Conservation (phyloP, 2,329 filamentous ascomycete genomes). For the Sclerotinia sclerotiorum region DNA sequence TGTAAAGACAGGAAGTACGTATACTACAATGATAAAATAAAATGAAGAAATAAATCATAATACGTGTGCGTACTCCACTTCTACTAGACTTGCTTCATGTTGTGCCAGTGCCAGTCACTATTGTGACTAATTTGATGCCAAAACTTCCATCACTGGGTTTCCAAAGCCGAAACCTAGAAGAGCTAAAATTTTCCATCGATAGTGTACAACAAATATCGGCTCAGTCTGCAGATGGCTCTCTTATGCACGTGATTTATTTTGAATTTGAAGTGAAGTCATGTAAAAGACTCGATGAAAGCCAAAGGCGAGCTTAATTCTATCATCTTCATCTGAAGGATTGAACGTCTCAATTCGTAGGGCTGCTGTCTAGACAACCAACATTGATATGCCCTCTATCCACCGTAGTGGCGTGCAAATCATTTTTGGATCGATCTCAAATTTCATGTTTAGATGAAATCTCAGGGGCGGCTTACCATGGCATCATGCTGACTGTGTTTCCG, state of each 20-base stretch:
- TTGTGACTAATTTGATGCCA: neutral
- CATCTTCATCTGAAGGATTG: neutral
- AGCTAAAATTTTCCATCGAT: neutral
- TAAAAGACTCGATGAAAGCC: neutral
- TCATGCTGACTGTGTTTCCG: slow-evolving; percentile 2
- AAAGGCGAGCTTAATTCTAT: neutral
- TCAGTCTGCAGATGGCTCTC: neutral
- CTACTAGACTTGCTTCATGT: neutral
- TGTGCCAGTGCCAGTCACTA: too few relatives aligned
- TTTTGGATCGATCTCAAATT: slow-evolving; percentile 1
- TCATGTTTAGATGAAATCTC: slow-evolving; percentile 2
- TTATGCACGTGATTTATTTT: neutral
- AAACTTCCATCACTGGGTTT: neutral
- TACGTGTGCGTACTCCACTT: neutral
- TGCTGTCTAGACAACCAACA: neutral
- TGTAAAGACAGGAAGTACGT: neutral
- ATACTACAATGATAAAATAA: neutral
- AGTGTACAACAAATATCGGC: neutral
- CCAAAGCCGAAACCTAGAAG: neutral
- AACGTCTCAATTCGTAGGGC: neutral
- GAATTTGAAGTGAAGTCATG: neutral
- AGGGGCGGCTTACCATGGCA: slow-evolving; percentile 1
- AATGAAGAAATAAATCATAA: neutral
- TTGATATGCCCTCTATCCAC: neutral
- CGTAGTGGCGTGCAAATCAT: neutral